Percentiles rank a stretch among this genome's conserved stretches.
Evolutionary conservation across 1,284 basidiomycete species (phyloP).

Genomic region (Cutaneotrichosporon arboriforme): DNA sequence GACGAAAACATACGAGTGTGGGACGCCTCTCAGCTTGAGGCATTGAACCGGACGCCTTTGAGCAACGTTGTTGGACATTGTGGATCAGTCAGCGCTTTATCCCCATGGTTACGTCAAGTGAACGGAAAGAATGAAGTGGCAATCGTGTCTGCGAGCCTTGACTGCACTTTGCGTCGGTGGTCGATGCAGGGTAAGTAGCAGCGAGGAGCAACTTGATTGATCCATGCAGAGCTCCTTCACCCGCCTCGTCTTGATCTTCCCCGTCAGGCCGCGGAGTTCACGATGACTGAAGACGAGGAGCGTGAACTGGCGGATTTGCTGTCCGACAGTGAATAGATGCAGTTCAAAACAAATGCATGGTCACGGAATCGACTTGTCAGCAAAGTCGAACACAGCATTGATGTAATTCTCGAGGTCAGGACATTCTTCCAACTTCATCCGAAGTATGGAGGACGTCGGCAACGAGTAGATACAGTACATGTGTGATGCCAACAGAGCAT

Average conservation of each 20-base stretch:
- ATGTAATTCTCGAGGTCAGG: conserved; percentile 27
- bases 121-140: conserved; percentile 53
- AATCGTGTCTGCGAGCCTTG: conserved; percentile 68
- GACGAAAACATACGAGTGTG: conserved; percentile 70
- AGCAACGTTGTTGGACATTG: conserved; percentile 71
- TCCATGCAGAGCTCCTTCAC: conserved; percentile 31
- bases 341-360: background rate
- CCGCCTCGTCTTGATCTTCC: conserved; percentile 31
- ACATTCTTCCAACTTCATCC: conserved; percentile 18
- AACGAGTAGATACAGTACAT: conserved; percentile 34
- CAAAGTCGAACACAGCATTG: conserved; percentile 15
- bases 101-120: conserved; percentile 60
- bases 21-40: conserved; percentile 49
- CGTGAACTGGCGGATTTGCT: conserved; percentile 70
- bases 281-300: conserved; percentile 47
- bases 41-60: conserved; percentile 46
- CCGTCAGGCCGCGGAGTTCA: conserved; percentile 14
- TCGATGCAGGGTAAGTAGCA: conserved; percentile 58
- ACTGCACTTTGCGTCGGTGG: conserved; percentile 80
- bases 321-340: conserved; percentile 50
- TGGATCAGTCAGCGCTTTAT: conserved; percentile 72
- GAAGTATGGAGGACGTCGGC: conserved; percentile 19
- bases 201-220: too few relatives aligned
- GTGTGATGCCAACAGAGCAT: conserved; percentile 44
- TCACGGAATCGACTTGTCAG: background rate